Conservation (phyloP, 2,329 filamentous ascomycete species). For the Eutypa lata region DNA sequence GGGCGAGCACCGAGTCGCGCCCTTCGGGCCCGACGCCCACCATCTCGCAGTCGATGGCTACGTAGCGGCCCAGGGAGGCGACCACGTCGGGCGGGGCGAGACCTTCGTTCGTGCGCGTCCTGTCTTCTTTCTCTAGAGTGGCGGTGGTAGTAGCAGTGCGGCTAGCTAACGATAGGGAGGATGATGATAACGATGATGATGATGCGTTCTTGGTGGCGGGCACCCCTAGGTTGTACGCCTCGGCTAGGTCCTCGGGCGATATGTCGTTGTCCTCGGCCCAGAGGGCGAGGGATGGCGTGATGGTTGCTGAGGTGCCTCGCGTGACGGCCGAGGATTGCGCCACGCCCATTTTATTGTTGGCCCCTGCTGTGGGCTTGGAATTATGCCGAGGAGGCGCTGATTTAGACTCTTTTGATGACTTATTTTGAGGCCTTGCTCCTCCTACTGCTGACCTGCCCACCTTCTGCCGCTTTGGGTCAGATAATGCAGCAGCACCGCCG, state of each 20-base stretch:
- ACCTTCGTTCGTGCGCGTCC: slow-evolving; percentile 61
- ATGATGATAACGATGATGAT: background rate
- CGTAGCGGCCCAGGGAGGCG: slow-evolving; percentile 66
- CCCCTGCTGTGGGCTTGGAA: slow-evolving; percentile 9
- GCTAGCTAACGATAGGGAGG: slow-evolving; percentile 29
- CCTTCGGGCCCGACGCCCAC: slow-evolving; percentile 76
- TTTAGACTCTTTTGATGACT: slow-evolving; percentile 10
- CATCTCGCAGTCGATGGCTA: slow-evolving; percentile 97
- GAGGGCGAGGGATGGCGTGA: slow-evolving; percentile 54
- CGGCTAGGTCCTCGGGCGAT: slow-evolving; percentile 56
- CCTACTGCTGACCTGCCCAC: slow-evolving; percentile 18
- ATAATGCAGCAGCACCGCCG: slow-evolving; percentile 15
- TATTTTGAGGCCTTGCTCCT: background rate
- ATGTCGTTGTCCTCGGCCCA: slow-evolving; percentile 62
- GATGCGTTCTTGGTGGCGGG: too few species aligned
- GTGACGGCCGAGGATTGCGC: slow-evolving; percentile 47
- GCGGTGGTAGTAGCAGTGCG: slow-evolving; percentile 2
- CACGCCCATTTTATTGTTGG: slow-evolving; percentile 50
- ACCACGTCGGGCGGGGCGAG: slow-evolving; percentile 60
- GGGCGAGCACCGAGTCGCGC: slow-evolving; percentile 72
- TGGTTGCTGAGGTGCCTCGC: slow-evolving; percentile 34
- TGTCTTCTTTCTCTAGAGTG: slow-evolving; percentile 28
- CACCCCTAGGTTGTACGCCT: slow-evolving; percentile 57
- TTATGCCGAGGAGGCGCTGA: slow-evolving; percentile 6
- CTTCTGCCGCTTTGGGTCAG: slow-evolving; percentile 20